Base-by-base conservation (phyloP, 805 yeast species). In the Metschnikowia henanensis region DNA sequence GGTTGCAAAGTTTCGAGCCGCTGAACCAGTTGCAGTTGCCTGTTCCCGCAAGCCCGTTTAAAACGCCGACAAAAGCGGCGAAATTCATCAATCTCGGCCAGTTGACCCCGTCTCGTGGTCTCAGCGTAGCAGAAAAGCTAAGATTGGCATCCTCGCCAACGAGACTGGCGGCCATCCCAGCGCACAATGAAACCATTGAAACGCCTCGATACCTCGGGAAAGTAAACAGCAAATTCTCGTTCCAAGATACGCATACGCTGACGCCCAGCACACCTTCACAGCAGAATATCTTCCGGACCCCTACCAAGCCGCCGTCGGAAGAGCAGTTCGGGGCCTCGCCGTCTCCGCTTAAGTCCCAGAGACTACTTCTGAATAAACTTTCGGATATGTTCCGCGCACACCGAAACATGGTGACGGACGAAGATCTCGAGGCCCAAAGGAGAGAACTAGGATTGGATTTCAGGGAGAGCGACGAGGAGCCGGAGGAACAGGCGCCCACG, bases 301-400 rank as follows among this genome's bases (percentile, higher is more conserved):
- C 59, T 3, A 39, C 52, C 0, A 58, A 53, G 35, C 37, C 48
- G 4, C 22, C 36, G 1, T 15, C 44, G 23, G 25, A 37, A 0
- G 36, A 50, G 2, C 45, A 50, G 12, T 70, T 70, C 44, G 72
- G 56, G 55, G 65, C 65, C 3, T 75, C 80, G 6, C 80, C 80
- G 0, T 69, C 76, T 3, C 78, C 79, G 8, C 53, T 75, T 29
- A 73, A 67, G 38, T 50, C 69, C 3, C 66, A 64, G 44, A 42
- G 71, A 19, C 52, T 60, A 23, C 49, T 65, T 17, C 49, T 57
- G 5, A 61, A 57, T 37, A 62, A 60, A 36, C 52, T 81, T 8
- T 67, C 76, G 3, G 75, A 74, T 28, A 61, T 81, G 30, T 74
- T 72, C 50, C 65, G 70, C 33, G 85, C 78, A 43, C 65, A 72